Conservation (phyloP, 441 rosid species). For the Arabidopsis hybrid region DNA sequence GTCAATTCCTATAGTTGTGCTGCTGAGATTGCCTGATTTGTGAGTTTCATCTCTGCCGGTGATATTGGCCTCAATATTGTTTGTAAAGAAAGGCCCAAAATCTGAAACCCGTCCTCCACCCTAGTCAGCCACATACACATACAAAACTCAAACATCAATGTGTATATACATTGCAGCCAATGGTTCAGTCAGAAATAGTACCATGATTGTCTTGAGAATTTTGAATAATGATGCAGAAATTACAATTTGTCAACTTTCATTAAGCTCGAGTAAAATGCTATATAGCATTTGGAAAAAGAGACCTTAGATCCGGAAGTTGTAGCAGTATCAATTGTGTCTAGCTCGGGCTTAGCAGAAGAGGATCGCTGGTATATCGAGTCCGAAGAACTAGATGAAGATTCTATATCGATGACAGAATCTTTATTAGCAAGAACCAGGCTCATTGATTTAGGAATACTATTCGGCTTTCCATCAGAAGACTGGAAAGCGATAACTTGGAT, state of each 20-base stretch:
- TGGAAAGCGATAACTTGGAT: conserved; percentile 98
- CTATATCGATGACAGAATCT: conserved; percentile 67
- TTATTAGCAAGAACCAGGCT: conserved; percentile 57
- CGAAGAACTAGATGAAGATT: conserved; percentile 81
- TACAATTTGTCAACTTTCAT: not conserved
- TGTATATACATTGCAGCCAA: not conserved
- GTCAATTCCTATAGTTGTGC: conserved; percentile 61
- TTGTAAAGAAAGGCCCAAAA: conserved; percentile 82
- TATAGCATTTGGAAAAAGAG: not conserved
- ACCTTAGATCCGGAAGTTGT: conserved; percentile 58
- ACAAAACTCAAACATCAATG: conserved; percentile 24
- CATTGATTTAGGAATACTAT: conserved; percentile 55
- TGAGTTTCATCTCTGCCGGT: conserved; percentile 53
- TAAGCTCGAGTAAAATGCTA: not conserved
- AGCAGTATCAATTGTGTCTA: conserved; percentile 79
- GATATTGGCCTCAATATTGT: conserved; percentile 61
- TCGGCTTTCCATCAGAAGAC: conserved; percentile 87
- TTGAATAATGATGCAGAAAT: not conserved
- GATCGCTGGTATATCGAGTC: conserved; percentile 56
- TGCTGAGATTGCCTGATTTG: conserved; percentile 51
- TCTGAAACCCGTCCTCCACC: conserved; percentile 67
- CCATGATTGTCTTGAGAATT: conserved; percentile 7
- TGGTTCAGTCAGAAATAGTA: not conserved
- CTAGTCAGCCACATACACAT: conserved; percentile 49
- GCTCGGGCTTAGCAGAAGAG: conserved; percentile 62